Percentiles rank a stretch among this genome's conserved stretches.
Conservation (phyloP, 805 yeast species). For the Wickerhamiella qilinensis region DNA sequence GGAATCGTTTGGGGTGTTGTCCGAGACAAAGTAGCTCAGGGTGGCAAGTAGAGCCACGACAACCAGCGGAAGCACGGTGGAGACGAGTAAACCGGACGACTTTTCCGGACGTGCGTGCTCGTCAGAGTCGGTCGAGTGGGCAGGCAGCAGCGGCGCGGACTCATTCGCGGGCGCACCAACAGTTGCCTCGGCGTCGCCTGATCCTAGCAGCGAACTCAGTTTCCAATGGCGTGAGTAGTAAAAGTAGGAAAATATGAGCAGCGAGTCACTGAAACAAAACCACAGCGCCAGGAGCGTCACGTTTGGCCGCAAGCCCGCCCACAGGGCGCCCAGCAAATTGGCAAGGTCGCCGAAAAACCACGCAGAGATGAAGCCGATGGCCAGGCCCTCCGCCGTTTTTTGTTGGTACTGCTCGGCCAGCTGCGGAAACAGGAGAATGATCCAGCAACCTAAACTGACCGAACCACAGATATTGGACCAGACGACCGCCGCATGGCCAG, state of each 20-base stretch:
- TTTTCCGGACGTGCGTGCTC: not conserved
- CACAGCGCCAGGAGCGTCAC: constrained; percentile 56
- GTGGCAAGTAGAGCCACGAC: constrained; percentile 49
- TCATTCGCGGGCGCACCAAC: not conserved
- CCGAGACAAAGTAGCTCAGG: constrained; percentile 39
- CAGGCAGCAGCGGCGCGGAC: constrained; percentile 23
- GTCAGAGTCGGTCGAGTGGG: not conserved
- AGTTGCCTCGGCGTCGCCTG: not conserved
- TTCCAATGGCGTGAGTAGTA: constrained; percentile 28
- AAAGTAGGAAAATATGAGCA: constrained; percentile 40
- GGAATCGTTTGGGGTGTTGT: constrained; percentile 13
- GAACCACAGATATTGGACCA: constrained; percentile 55
- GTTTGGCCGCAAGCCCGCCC: constrained; percentile 57
- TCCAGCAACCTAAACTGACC: constrained; percentile 61
- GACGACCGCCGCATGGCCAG: constrained; percentile 20
- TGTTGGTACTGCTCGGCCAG: constrained; percentile 66
- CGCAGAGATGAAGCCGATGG: constrained; percentile 45
- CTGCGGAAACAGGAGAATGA: constrained; percentile 61
- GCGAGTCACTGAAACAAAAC: constrained; percentile 57
- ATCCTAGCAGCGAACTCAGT: not conserved
- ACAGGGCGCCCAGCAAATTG: constrained; percentile 49
- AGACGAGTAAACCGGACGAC: constrained; percentile 8
- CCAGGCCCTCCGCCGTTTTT: constrained; percentile 58
- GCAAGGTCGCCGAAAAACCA: constrained; percentile 64
- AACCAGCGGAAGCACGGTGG: constrained; percentile 39